phyloP scores from a whole-genome alignment of 495 filamentous ascomycete species.

The Penicillium canariense region DNA sequence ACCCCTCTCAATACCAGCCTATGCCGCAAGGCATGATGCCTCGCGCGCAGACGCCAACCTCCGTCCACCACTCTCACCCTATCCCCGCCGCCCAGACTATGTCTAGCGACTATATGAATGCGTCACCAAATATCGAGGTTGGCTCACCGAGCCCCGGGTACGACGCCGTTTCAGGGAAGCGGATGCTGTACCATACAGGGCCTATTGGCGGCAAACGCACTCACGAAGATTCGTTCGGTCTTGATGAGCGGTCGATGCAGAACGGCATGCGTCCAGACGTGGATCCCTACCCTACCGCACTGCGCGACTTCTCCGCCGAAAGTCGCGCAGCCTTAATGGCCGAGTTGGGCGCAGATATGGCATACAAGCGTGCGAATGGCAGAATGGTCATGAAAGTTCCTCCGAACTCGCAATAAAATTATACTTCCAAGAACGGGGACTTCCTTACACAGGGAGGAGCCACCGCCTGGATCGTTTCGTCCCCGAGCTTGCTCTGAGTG shows the following conservation, averaged over 20 bases:
- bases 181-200: conserved; percentile 36
- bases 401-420: conserved; percentile 19
- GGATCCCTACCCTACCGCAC: conserved; percentile 27
- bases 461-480: not conserved
- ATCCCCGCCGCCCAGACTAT: conserved; percentile 27
- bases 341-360: conserved; percentile 42
- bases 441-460: not conserved
- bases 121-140: conserved; percentile 26
- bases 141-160: conserved; percentile 24
- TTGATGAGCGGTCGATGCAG: conserved; percentile 42
- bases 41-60: conserved; percentile 28
- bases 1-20: conserved; percentile 31
- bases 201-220: conserved; percentile 35
- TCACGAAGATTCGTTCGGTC: conserved; percentile 44
- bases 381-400: conserved; percentile 34
- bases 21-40: conserved; percentile 19
- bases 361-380: conserved; percentile 52
- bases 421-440: not conserved
- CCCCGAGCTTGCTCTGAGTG: not conserved
- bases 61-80: conserved; percentile 20
- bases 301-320: conserved; percentile 32
- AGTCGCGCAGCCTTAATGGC: conserved; percentile 30
- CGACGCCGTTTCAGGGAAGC: conserved; percentile 28
- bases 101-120: conserved; percentile 23
- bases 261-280: conserved; percentile 52